A percentile compares a stretch with the other conserved stretches of the same genome.
Conservation (phyloP, 345 rosid species). For the Citrus maxima region DNA sequence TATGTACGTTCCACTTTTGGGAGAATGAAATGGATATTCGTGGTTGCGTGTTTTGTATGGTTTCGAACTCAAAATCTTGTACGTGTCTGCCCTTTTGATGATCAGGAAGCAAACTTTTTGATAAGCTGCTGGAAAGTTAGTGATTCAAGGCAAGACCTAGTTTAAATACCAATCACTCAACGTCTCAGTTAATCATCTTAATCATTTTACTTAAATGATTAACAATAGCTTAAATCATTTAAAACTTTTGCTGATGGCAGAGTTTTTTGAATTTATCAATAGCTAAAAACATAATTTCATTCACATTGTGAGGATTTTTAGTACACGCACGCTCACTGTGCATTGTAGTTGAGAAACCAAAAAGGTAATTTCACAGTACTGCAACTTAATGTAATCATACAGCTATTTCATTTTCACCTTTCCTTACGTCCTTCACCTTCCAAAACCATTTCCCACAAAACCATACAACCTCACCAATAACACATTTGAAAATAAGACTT, state of each 20-base stretch:
- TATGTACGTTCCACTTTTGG: too few species aligned
- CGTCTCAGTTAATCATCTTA: too few species aligned
- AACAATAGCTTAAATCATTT: too few species aligned
- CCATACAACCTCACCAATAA: conserved; percentile 7
- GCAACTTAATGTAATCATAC: background rate
- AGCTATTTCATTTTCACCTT: conserved; percentile 4
- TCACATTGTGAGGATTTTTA: background rate
- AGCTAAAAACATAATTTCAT: background rate
- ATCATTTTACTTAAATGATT: too few species aligned
- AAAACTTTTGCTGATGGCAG: too few species aligned
- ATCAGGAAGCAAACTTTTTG: background rate
- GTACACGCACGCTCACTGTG: background rate
- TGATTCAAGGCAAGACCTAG: too few species aligned
- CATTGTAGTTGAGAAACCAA: background rate
- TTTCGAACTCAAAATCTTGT: too few species aligned
- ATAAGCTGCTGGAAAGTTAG: too few species aligned
- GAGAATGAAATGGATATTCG: background rate
- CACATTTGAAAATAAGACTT: conserved; percentile 10
- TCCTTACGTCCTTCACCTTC: background rate
- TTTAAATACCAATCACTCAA: background rate
- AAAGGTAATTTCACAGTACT: background rate
- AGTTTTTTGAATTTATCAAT: background rate
- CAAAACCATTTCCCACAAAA: conserved; percentile 4
- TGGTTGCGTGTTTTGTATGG: background rate
- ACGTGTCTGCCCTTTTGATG: background rate